Evolutionary conservation across 495 filamentous ascomycete species (phyloP).

Genomic region (Lepraria neglecta): DNA sequence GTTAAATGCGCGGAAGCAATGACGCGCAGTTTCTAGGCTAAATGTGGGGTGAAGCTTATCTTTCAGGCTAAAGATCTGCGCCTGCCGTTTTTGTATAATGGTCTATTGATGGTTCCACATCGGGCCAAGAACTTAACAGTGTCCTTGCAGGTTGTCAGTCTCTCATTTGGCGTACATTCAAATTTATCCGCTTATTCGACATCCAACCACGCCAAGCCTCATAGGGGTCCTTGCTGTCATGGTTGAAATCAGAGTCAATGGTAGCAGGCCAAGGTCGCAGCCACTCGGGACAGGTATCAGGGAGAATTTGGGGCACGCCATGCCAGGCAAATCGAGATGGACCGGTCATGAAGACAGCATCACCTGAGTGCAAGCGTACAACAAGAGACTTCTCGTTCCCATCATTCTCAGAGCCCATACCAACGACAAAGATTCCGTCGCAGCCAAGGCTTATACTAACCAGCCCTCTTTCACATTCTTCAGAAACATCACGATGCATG

Average conservation of each 20-base stretch:
- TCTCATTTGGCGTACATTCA: slow-evolving; percentile 89
- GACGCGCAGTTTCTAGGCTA: slow-evolving; percentile 9
- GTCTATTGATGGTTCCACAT: too few species aligned
- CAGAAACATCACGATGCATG: slow-evolving; percentile 85
- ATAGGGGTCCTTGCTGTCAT: slow-evolving; percentile 36
- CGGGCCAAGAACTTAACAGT: not conserved
- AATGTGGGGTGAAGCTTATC: slow-evolving; percentile 21
- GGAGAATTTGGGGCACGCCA: slow-evolving; percentile 76
- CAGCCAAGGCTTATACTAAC: slow-evolving; percentile 85
- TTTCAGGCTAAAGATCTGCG: slow-evolving; percentile 12
- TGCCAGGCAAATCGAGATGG: slow-evolving; percentile 85
- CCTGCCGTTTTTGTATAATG: slow-evolving; percentile 13
- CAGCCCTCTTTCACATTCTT: slow-evolving; percentile 64
- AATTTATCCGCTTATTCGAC: slow-evolving; percentile 73
- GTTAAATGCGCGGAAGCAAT: not conserved
- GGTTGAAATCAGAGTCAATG: slow-evolving; percentile 23
- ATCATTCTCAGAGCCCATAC: slow-evolving; percentile 40
- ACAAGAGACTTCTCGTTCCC: slow-evolving; percentile 40
- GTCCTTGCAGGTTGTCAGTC: slow-evolving; percentile 34
- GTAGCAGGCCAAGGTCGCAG: slow-evolving; percentile 68
- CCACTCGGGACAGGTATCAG: slow-evolving; percentile 67
- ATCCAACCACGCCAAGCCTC: slow-evolving; percentile 78
- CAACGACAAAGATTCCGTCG: slow-evolving; percentile 74
- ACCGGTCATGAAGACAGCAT: slow-evolving; percentile 76
- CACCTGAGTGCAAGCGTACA: slow-evolving; percentile 68